phyloP scores from a whole-genome alignment of 768 basidiomycete species.

The Macrolepiota dolichaula region DNA sequence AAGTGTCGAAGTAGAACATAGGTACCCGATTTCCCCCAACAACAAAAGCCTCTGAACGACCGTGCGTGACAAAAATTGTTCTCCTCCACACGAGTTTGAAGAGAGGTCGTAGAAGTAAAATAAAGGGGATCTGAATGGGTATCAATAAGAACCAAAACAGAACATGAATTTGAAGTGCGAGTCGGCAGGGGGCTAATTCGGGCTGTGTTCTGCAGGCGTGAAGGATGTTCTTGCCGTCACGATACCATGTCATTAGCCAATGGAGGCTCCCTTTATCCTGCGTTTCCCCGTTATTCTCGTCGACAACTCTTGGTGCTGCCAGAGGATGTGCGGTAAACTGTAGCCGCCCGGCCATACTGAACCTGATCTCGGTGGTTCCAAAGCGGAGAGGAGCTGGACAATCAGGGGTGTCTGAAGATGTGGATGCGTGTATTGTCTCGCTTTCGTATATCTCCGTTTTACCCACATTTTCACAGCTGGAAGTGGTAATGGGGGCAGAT shows the following conservation, averaged over 20 bases:
- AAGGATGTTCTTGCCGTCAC: background rate
- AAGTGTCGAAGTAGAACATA: background rate
- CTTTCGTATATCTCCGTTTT: too few species aligned
- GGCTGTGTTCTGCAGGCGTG: background rate
- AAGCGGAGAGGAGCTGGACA: too few species aligned
- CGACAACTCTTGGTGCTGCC: background rate
- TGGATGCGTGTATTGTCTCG: too few species aligned
- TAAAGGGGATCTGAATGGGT: too few species aligned
- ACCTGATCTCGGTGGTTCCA: background rate
- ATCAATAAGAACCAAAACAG: background rate
- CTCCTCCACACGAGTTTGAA: background rate
- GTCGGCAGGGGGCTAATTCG: background rate
- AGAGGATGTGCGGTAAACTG: background rate
- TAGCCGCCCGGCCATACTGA: background rate
- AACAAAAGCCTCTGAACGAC: background rate
- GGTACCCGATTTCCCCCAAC: background rate
- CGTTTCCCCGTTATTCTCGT: background rate
- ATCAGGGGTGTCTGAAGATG: too few species aligned
- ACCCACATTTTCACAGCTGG: too few species aligned
- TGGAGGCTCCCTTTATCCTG: background rate
- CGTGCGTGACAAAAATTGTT: background rate
- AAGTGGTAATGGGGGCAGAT: background rate
- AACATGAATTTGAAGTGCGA: background rate
- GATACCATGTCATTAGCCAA: background rate
- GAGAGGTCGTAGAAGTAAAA: background rate